These are phyloP conservation scores for Solanum sejunctum DNA, from an alignment of 257 asterid genomes.

Conservation along the genomic window DNA sequence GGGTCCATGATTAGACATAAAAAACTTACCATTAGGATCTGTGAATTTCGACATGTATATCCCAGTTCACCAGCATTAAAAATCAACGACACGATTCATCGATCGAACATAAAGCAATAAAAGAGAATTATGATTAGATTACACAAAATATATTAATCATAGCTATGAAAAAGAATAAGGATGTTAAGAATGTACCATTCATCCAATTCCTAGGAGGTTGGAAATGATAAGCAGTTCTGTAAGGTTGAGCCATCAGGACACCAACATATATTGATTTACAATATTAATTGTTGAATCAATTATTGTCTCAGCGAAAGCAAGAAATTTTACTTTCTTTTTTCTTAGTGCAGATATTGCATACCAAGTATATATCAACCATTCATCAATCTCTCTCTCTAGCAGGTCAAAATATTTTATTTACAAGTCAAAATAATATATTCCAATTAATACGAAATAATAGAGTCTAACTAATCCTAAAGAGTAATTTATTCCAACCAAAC, in stretches of 20 bases:
- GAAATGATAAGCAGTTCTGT: conserved; percentile 26
- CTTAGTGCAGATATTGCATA: not conserved
- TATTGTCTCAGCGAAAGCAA: not conserved
- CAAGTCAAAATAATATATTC: not conserved
- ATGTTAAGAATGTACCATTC: conserved; percentile 7
- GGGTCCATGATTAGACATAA: not conserved
- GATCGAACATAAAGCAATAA: not conserved
- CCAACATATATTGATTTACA: not conserved
- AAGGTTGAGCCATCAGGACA: not conserved
- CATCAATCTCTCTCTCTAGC: not conserved
- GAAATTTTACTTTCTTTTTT: not conserved
- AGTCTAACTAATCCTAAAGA: not conserved
- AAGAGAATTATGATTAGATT: not conserved
- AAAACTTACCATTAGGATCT: conserved; percentile 66
- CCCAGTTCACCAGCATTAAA: not conserved
- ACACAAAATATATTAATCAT: not conserved
- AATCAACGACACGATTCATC: not conserved
- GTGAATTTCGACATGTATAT: not conserved
- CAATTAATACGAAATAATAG: not conserved
- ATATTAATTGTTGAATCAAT: too few relatives aligned
- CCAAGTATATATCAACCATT: not conserved
- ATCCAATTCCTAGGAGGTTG: conserved; percentile 31
- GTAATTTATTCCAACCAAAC: not conserved
- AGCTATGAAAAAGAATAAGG: not conserved
- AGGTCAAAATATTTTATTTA: not conserved